Evolutionary conservation across 768 basidiomycete species (phyloP).

Genomic region (Lactifluus subvellereus): DNA sequence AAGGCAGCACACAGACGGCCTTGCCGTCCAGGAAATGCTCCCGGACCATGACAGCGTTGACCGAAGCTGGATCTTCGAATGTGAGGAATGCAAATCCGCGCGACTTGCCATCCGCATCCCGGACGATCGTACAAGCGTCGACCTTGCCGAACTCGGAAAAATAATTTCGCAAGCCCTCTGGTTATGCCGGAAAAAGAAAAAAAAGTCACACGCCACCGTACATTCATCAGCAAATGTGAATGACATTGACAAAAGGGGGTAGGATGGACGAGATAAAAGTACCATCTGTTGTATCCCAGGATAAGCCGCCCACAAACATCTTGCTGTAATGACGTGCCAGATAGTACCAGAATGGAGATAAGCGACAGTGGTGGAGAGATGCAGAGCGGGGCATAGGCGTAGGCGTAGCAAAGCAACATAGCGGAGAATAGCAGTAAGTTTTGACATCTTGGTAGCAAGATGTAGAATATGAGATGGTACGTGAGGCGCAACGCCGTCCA

Average conservation of each 20-base stretch:
- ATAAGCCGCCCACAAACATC: conserved; percentile 99
- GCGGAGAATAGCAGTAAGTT: conserved; percentile 22
- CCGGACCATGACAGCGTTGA: conserved; percentile 92
- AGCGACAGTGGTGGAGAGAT: conserved; percentile 21
- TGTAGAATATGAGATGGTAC: conserved; percentile 15
- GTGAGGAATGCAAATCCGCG: conserved; percentile 98
- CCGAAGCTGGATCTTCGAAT: conserved; percentile 87
- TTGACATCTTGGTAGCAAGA: conserved; percentile 24
- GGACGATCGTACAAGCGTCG: conserved; percentile 98
- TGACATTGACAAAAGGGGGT: conserved; percentile 26
- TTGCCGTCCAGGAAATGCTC: conserved; percentile 97
- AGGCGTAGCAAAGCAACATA: conserved; percentile 24
- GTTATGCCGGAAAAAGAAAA: conserved; percentile 11
- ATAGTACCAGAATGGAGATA: conserved; percentile 22
- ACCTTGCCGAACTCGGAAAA: conserved; percentile 96
- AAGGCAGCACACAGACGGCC: conserved; percentile 58
- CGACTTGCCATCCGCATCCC: conserved; percentile 90
- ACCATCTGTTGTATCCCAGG: conserved; percentile 99
- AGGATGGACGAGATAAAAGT: conserved; percentile 35
- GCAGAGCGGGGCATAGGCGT: conserved; percentile 22
- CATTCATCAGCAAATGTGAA: conserved; percentile 33
- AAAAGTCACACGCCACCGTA: conserved; percentile 28
- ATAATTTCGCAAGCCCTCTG: conserved; percentile 77
- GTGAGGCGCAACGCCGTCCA: conserved; percentile 11
- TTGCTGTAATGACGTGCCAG: conserved; percentile 56